Percentiles rank a stretch among this genome's conserved stretches.
Evolutionary conservation across 306 rosid species (phyloP).

Genomic region (Quercus wislizeni): DNA sequence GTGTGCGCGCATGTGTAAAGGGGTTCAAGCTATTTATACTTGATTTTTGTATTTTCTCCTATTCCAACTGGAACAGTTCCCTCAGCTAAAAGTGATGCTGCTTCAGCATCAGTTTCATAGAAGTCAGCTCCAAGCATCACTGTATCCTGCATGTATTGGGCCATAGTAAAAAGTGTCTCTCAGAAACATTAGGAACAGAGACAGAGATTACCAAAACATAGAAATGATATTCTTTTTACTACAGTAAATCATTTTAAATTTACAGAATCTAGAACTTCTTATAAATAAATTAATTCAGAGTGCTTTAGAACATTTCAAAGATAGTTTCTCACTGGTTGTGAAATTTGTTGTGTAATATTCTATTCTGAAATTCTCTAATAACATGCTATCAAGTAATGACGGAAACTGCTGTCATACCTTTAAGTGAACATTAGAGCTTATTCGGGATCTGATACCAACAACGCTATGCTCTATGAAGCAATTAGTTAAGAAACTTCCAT

Average conservation of each 20-base stretch:
- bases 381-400: background rate
- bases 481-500: conserved; percentile 83
- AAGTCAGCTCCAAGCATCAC: conserved; percentile 96
- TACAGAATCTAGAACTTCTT: background rate
- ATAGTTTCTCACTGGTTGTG: background rate
- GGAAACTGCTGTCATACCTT: conserved; percentile 54
- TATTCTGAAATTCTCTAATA: background rate
- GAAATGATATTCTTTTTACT: background rate
- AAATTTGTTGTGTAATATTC: background rate
- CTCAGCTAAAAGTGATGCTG: conserved; percentile 57
- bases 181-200: background rate
- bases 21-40: conserved; percentile 34
- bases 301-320: background rate
- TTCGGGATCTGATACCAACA: conserved; percentile 86
- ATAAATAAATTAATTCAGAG: background rate
- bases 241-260: background rate
- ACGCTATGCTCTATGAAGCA: conserved; percentile 85
- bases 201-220: background rate
- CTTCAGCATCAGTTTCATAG: conserved; percentile 75
- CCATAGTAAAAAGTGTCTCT: background rate
- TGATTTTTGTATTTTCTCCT: conserved; percentile 85
- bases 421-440: conserved; percentile 69
- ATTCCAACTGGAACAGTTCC: conserved; percentile 92
- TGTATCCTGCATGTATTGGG: conserved; percentile 59
- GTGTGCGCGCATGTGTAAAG: background rate